Evolutionary conservation across 805 yeast species (phyloP).

Genomic region (Schwanniomyces yamadae): DNA sequence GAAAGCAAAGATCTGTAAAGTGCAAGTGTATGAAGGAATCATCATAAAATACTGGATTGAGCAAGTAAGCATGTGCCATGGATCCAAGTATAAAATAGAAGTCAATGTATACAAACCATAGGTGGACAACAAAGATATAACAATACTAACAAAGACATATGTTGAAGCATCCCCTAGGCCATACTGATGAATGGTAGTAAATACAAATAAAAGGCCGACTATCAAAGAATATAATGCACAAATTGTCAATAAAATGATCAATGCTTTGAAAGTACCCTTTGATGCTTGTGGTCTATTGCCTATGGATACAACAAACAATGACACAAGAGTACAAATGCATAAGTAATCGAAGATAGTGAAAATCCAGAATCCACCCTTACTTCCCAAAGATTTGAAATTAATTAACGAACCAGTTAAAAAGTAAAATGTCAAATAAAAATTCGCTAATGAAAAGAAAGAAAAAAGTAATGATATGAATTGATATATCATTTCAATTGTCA

Average conservation of each 20-base stretch:
- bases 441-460: constrained; percentile 89
- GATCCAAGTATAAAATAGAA: constrained; percentile 85
- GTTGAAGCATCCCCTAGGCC: constrained; percentile 42
- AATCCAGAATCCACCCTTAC: constrained; percentile 76
- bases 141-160: constrained; percentile 66
- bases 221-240: constrained; percentile 80
- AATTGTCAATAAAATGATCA: constrained; percentile 70
- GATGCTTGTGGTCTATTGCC: constrained; percentile 99
- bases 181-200: constrained; percentile 45
- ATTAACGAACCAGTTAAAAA: constrained; percentile 84
- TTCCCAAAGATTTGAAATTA: constrained; percentile 45
- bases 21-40: constrained; percentile 89
- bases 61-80: constrained; percentile 93
- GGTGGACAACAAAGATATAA: constrained; percentile 83
- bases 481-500: constrained; percentile 78
- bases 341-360: constrained; percentile 86
- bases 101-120: constrained; percentile 84
- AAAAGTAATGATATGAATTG: constrained; percentile 78
- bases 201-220: constrained; percentile 81
- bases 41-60: constrained; percentile 84
- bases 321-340: constrained; percentile 75
- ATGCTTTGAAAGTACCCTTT: constrained; percentile 65
- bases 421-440: constrained; percentile 89
- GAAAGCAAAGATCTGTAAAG: constrained; percentile 92
- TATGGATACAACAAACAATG: constrained; percentile 90